Percentiles rank a stretch among this genome's conserved stretches.
Conservation (phyloP, 768 basidiomycete species). For the Auriscalpium microsporum region DNA sequence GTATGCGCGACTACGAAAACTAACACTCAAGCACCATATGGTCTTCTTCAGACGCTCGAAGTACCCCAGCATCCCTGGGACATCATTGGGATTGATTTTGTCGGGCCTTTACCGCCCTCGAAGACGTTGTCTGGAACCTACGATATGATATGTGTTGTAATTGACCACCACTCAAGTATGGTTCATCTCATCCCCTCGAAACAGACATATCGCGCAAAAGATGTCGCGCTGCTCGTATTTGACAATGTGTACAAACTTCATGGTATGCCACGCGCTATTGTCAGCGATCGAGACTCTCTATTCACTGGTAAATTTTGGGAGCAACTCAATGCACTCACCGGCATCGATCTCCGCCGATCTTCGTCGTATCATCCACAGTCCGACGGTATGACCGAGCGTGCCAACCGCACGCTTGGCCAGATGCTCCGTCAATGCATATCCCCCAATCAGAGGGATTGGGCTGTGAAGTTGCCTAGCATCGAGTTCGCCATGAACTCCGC, state of each 20-base stretch:
- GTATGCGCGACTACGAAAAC: conserved; percentile 17
- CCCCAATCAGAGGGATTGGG: conserved; percentile 28
- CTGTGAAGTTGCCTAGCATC: conserved; percentile 16
- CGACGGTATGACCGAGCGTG: conserved; percentile 31
- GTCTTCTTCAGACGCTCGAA: conserved; percentile 18
- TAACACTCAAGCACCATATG: conserved; percentile 16
- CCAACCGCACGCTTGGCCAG: conserved; percentile 25
- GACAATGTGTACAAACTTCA: conserved; percentile 28
- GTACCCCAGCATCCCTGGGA: conserved; percentile 21
- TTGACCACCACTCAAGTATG: conserved; percentile 1
- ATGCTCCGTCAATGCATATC: conserved; percentile 22
- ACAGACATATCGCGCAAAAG: conserved; percentile 22
- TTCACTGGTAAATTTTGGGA: conserved; percentile 38
- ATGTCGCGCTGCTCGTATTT: conserved; percentile 30
- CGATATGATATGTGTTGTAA: conserved; percentile 13
- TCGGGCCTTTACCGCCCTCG: conserved; percentile 17
- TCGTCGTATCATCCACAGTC: conserved; percentile 36
- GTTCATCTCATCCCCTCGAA: conserved; percentile 23
- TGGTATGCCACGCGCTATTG: conserved; percentile 30
- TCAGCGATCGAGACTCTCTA: conserved; percentile 32
- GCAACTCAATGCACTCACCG: conserved; percentile 23
- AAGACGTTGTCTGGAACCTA: conserved; percentile 16
- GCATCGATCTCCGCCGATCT: conserved; percentile 27
- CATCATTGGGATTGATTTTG: conserved; percentile 22
- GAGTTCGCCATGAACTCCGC: conserved; percentile 20